These are phyloP conservation scores for Kurtzmaniella quercitrusa DNA, from an alignment of 1,139 yeast genomes.

Conservation along the genomic window DNA sequence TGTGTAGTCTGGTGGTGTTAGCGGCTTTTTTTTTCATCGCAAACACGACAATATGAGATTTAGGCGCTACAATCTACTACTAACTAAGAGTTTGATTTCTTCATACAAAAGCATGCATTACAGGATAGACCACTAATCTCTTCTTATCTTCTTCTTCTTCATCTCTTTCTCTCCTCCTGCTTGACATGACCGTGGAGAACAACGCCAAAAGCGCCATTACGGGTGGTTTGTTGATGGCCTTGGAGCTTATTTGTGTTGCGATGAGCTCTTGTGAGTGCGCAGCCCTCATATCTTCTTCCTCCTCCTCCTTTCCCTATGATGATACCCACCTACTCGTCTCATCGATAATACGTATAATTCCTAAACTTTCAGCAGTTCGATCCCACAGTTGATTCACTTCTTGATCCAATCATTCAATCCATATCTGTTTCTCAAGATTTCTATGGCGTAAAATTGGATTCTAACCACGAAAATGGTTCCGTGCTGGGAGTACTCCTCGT, in stretches of 20 bases:
- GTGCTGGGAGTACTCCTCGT: slow-evolving; percentile 75
- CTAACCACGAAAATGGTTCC: slow-evolving; percentile 88
- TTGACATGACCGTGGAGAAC: neutral
- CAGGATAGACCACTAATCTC: too few species aligned
- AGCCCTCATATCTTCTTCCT: too few species aligned
- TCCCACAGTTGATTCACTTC: slow-evolving; percentile 11
- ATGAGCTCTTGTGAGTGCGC: too few species aligned
- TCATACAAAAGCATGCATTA: neutral
- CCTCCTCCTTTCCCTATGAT: too few species aligned
- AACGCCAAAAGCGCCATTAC: slow-evolving; percentile 1
- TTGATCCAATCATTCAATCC: slow-evolving; percentile 91
- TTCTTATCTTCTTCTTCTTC: too few species aligned
- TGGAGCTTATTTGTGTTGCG: neutral
- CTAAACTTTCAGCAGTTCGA: neutral
- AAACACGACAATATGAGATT: too few species aligned
- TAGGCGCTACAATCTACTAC: too few species aligned
- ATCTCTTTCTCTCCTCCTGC: neutral
- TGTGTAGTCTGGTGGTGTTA: too few species aligned
- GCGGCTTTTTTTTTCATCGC: too few species aligned
- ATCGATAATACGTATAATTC: neutral
- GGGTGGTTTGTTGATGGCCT: neutral
- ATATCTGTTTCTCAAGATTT: slow-evolving; percentile 85
- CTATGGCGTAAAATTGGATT: slow-evolving; percentile 92
- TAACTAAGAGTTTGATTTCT: too few species aligned
- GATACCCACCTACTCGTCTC: neutral